A percentile compares a stretch with the other conserved stretches of the same genome.
Evolutionary conservation across 1,139 yeast species (phyloP).

Genomic region (Zygosaccharomyces pseudobailii): DNA sequence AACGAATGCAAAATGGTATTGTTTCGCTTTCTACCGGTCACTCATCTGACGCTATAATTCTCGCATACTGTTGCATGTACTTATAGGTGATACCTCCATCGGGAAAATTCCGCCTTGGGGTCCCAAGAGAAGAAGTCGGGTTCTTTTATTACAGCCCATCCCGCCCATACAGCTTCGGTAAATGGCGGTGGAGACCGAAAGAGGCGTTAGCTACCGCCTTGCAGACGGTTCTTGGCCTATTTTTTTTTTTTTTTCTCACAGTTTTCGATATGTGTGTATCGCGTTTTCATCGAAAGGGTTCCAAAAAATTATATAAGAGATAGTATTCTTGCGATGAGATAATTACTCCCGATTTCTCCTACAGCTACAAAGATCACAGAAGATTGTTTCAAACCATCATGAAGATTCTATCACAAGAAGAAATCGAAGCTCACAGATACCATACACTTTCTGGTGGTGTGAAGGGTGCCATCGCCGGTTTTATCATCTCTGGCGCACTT

Average conservation of each 20-base stretch:
- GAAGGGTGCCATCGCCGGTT: conserved; percentile 58
- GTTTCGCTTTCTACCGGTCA: not conserved
- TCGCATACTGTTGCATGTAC: not conserved
- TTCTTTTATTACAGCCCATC: not conserved
- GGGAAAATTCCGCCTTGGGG: not conserved
- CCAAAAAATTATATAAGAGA: conserved; percentile 10
- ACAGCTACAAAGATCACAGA: no score
- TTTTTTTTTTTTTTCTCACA: conserved; percentile 4
- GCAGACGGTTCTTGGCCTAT: not conserved
- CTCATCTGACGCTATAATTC: not conserved
- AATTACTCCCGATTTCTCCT: not conserved
- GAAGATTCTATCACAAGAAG: conserved; percentile 67
- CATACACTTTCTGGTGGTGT: conserved; percentile 56
- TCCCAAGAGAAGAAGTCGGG: not conserved
- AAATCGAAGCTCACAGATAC: conserved; percentile 56
- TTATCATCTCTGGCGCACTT: conserved; percentile 47
- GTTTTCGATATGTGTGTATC: not conserved
- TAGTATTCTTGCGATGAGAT: not conserved
- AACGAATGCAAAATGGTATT: not conserved
- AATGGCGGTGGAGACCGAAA: not conserved
- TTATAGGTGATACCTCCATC: not conserved
- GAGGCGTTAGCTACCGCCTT: not conserved
- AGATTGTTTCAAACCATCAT: conserved; percentile 33
- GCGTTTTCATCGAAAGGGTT: not conserved
- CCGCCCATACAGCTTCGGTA: not conserved